phyloP scores from a whole-genome alignment of 202 grass and related monocot species.

The Brachypodium distachyon region DNA sequence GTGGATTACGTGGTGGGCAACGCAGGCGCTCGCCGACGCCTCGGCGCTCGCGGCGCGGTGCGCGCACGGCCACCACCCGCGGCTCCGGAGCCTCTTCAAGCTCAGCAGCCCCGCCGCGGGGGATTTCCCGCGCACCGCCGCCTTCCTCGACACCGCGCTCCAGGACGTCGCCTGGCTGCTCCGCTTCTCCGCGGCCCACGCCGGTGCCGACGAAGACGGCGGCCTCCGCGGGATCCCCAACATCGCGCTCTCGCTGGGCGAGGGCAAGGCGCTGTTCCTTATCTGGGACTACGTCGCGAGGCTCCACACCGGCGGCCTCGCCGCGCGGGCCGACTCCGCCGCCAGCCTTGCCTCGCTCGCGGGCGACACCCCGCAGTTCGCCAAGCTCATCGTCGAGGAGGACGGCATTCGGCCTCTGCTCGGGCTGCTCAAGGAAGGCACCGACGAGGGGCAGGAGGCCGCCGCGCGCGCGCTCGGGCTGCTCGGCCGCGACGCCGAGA shows the following conservation, averaged over 20 bases:
- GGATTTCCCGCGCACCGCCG: slow-evolving; percentile 39
- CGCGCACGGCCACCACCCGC: slow-evolving; percentile 34
- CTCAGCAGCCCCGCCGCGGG: slow-evolving; percentile 30
- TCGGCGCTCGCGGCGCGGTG: slow-evolving; percentile 37
- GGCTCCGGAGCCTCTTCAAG: slow-evolving; percentile 50
- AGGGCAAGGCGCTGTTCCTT: slow-evolving; percentile 68
- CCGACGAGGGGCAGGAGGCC: slow-evolving; percentile 56
- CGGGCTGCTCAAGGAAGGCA: slow-evolving; percentile 67
- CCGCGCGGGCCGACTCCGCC: slow-evolving; percentile 50
- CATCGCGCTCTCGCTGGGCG: no score
- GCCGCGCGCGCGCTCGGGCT: slow-evolving; percentile 53
- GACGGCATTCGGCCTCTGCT: slow-evolving; percentile 55
- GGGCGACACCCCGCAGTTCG: slow-evolving; percentile 51
- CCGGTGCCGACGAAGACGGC: slow-evolving; percentile 16
- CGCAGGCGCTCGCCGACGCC: slow-evolving; percentile 49
- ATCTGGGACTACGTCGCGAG: slow-evolving; percentile 80
- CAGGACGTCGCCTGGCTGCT: slow-evolving; percentile 76
- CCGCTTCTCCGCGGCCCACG: slow-evolving; percentile 47
- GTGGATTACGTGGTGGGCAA: slow-evolving; percentile 38
- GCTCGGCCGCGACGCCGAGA: slow-evolving; percentile 57
- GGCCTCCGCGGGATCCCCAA: slow-evolving; percentile 59
- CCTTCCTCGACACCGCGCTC: slow-evolving; percentile 55
- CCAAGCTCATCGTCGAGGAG: slow-evolving; percentile 81
- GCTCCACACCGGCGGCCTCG: slow-evolving; percentile 47
- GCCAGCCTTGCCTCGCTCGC: slow-evolving; percentile 64